Percentiles rank a stretch among this genome's conserved stretches.
Conservation (phyloP, 805 yeast species). For the Dipodascopsis tothii region DNA sequence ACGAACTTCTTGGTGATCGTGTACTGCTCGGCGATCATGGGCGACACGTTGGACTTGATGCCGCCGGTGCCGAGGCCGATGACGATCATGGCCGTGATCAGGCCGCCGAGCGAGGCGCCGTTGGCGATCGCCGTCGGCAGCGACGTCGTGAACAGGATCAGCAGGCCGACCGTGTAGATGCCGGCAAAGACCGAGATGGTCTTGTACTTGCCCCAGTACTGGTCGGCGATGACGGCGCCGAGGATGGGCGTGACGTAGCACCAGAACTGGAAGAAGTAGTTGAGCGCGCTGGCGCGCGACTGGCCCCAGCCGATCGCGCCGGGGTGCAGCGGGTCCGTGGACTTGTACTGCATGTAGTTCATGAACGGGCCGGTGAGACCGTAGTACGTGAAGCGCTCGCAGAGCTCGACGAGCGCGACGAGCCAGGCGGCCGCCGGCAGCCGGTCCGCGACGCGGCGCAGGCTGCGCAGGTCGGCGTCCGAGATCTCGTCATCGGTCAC, state of each 20-base stretch:
- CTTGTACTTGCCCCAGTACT: slow-evolving; percentile 62
- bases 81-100: slow-evolving; percentile 46
- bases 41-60: slow-evolving; percentile 68
- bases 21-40: slow-evolving; percentile 68
- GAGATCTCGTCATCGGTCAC: slow-evolving; percentile 37
- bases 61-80: slow-evolving; percentile 78
- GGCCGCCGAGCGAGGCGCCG: slow-evolving; percentile 57
- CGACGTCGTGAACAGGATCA: slow-evolving; percentile 62
- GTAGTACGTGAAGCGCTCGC: slow-evolving; percentile 76
- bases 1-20: slow-evolving; percentile 55
- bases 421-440: slow-evolving; percentile 54
- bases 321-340: slow-evolving; percentile 36
- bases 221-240: slow-evolving; percentile 71
- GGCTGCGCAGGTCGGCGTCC: slow-evolving; percentile 44
- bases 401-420: slow-evolving; percentile 64
- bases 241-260: slow-evolving; percentile 72
- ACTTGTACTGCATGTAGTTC: slow-evolving; percentile 61
- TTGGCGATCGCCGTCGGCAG: slow-evolving; percentile 48
- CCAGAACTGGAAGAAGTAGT: slow-evolving; percentile 74
- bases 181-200: slow-evolving; percentile 57
- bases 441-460: slow-evolving; percentile 46
- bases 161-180: slow-evolving; percentile 54
- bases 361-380: slow-evolving; percentile 70
- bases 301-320: slow-evolving; percentile 56
- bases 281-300: slow-evolving; percentile 61